These are phyloP conservation scores for Suillus americanus DNA, from an alignment of 768 basidiomycete species.

Conservation along the genomic window DNA sequence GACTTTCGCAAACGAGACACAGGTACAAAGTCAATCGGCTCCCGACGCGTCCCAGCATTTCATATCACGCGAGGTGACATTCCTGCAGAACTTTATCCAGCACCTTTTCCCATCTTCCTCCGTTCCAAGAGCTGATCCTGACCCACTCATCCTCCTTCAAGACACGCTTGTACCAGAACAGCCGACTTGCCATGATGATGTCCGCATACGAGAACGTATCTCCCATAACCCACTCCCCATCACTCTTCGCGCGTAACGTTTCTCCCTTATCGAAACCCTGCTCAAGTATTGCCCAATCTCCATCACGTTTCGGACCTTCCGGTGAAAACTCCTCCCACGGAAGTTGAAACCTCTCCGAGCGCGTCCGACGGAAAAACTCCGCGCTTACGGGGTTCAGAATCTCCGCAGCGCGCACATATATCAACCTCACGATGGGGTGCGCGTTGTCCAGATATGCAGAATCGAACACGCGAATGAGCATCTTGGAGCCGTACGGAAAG, in stretches of 20 bases:
- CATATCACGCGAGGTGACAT: neutral
- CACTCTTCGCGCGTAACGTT: neutral
- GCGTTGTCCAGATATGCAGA: conserved; percentile 27
- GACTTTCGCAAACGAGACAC: no score
- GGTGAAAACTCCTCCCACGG: conserved; percentile 27
- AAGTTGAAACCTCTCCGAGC: conserved; percentile 9
- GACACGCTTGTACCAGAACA: conserved; percentile 7
- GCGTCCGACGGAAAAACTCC: conserved; percentile 38
- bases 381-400: conserved; percentile 31
- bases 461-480: conserved; percentile 38
- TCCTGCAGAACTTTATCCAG: neutral
- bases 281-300: conserved; percentile 39
- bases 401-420: conserved; percentile 19
- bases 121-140: conserved; percentile 2
- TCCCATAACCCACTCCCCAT: conserved; percentile 6
- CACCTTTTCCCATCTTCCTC: conserved; percentile 5
- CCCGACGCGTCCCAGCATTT: no score
- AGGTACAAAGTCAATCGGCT: no score
- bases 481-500: conserved; percentile 25
- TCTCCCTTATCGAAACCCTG: conserved; percentile 25
- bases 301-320: conserved; percentile 26
- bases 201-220: conserved; percentile 12
- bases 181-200: conserved; percentile 2
- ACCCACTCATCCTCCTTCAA: conserved; percentile 7
- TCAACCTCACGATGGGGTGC: conserved; percentile 14